These are phyloP conservation scores for Styphnolobium japonicum DNA, from an alignment of 306 rosid species.

Conservation along the genomic window DNA sequence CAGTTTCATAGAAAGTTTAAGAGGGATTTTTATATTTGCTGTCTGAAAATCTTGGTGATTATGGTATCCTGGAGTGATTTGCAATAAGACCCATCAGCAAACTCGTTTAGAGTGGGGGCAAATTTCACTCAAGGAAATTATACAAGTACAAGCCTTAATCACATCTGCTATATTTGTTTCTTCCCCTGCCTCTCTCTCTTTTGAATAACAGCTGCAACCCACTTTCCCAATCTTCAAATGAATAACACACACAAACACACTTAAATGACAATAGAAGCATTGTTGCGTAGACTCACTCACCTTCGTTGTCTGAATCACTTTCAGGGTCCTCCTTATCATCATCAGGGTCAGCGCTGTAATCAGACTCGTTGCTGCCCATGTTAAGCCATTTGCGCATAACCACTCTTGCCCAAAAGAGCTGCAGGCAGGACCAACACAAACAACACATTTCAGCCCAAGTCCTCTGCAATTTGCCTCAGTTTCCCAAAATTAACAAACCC, in stretches of 20 bases:
- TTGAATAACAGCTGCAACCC: too few species aligned
- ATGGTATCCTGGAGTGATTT: too few species aligned
- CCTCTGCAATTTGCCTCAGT: slow-evolving; percentile 44
- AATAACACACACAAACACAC: not conserved
- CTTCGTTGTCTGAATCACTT: slow-evolving; percentile 58
- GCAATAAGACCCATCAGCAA: too few species aligned
- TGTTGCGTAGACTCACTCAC: not conserved
- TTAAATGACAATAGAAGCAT: not conserved
- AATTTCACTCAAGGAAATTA: too few species aligned
- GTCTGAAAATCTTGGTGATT: too few species aligned
- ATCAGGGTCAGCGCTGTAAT: slow-evolving; percentile 70
- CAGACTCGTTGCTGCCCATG: slow-evolving; percentile 53
- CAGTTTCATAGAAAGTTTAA: too few species aligned
- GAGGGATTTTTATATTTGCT: too few species aligned
- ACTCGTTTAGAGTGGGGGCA: too few species aligned
- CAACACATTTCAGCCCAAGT: slow-evolving; percentile 47
- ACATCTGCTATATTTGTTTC: too few species aligned
- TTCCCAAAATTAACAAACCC: slow-evolving; percentile 27
- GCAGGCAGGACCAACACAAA: slow-evolving; percentile 54
- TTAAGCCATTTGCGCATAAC: slow-evolving; percentile 84
- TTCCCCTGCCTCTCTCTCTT: too few species aligned
- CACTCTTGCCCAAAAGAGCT: slow-evolving; percentile 76
- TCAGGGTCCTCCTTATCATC: slow-evolving; percentile 44
- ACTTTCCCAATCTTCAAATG: not conserved
- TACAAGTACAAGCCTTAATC: too few species aligned